Percentiles rank a stretch among this genome's conserved stretches.
Conservation (phyloP, 148 eudicot species). For the Dianthus caryophyllus region DNA sequence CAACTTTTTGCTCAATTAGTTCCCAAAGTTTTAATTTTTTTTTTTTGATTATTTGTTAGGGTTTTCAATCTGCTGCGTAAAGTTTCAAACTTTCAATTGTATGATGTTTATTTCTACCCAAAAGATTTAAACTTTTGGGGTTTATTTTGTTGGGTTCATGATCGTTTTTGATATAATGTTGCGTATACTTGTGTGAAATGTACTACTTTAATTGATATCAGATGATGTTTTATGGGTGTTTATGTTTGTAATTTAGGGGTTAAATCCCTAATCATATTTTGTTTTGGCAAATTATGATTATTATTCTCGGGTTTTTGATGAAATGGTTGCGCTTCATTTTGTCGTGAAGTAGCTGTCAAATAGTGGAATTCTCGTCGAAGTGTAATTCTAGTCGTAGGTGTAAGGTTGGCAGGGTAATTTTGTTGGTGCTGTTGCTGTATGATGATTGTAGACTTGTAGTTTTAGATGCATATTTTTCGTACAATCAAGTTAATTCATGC, state of each 20-base stretch:
- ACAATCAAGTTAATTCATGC: background rate
- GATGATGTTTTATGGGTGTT: background rate
- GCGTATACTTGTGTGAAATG: background rate
- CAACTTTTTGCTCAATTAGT: background rate
- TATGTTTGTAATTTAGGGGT: background rate
- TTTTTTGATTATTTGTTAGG: background rate
- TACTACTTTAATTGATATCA: background rate
- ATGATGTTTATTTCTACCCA: background rate
- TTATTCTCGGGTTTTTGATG: too few relatives aligned
- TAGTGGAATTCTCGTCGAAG: too few relatives aligned
- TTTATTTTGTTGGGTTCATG: background rate
- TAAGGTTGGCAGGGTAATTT: too few relatives aligned
- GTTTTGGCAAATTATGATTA: background rate
- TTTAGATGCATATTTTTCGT: background rate
- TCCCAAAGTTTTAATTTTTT: background rate
- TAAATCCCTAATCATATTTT: background rate
- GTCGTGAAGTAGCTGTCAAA: too few relatives aligned
- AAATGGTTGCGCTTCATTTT: too few relatives aligned
- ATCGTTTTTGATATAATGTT: background rate
- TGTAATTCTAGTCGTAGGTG: too few relatives aligned
- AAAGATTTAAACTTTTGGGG: background rate
- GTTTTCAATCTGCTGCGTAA: background rate
- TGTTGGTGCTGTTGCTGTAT: too few relatives aligned
- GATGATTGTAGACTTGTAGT: too few relatives aligned
- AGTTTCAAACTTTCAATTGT: too few relatives aligned